A percentile compares a stretch with the other conserved stretches of the same genome.
Conservation (phyloP, 148 eudicot species). For the Rhododendron mucronatum region DNA sequence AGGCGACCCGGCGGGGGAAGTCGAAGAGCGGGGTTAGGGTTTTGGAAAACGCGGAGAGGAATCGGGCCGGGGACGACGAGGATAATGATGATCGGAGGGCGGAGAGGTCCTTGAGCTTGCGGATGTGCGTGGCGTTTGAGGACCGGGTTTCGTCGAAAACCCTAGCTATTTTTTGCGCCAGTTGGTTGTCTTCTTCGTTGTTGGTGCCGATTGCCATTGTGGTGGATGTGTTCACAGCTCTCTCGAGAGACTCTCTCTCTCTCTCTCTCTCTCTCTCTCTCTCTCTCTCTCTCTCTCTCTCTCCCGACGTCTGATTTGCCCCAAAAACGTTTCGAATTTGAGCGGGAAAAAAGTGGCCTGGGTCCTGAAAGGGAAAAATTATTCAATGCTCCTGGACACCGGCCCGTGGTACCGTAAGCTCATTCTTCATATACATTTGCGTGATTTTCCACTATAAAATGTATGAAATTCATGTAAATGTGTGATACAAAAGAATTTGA, state of each 20-base stretch:
- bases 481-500: too few species aligned
- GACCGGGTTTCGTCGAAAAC: constrained; percentile 50
- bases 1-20: constrained; percentile 55
- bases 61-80: constrained; percentile 23
- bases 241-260: background rate
- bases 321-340: constrained; percentile 1
- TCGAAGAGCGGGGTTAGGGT: constrained; percentile 60
- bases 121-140: constrained; percentile 71
- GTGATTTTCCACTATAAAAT: too few species aligned
- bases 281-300: constrained; percentile 6
- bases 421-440: too few species aligned
- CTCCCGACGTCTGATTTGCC: background rate
- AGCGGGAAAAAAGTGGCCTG: background rate
- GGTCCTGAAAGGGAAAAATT: background rate
- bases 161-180: constrained; percentile 42
- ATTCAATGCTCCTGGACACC: too few species aligned
- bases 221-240: background rate
- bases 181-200: constrained; percentile 17
- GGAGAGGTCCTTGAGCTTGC: constrained; percentile 80
- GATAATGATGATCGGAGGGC: constrained; percentile 47
- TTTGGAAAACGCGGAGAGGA: constrained; percentile 50
- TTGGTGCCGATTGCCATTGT: constrained; percentile 20
- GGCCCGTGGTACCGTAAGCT: too few species aligned
- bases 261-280: constrained; percentile 8
- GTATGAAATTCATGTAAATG: too few species aligned